Conservation (phyloP, 1,284 basidiomycete genomes). For the Microbotryomycetes sp. region DNA sequence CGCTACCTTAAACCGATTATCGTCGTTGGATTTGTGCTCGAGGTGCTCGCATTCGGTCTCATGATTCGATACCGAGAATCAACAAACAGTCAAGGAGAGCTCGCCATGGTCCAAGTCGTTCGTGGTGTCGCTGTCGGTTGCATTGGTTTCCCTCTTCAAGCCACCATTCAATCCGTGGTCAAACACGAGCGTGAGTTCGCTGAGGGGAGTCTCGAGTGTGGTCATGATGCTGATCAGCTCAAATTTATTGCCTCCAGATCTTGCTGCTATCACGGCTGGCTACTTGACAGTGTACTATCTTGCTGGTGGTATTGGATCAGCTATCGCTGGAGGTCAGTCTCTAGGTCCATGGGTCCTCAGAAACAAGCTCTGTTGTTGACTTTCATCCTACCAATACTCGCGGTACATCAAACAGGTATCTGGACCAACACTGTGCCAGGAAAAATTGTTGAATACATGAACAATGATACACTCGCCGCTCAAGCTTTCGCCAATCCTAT, state of each 20-base stretch:
- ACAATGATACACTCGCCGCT: constrained; percentile 34
- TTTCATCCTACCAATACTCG: background rate
- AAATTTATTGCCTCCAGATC: constrained; percentile 19
- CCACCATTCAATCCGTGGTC: constrained; percentile 40
- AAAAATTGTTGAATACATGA: constrained; percentile 37
- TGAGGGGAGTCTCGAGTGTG: too few species aligned
- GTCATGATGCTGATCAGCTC: background rate
- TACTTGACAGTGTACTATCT: constrained; percentile 43
- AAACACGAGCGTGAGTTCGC: constrained; percentile 39
- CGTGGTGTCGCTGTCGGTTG: constrained; percentile 39
- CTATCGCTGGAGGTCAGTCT: constrained; percentile 40
- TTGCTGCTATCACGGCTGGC: constrained; percentile 41
- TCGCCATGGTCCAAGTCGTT: constrained; percentile 40
- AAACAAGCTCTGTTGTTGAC: background rate
- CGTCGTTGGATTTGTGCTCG: constrained; percentile 38
- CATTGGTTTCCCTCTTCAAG: constrained; percentile 42
- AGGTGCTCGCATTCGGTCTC: constrained; percentile 38
- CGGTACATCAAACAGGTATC: constrained; percentile 23
- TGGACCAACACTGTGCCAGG: constrained; percentile 42
- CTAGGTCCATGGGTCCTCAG: background rate
- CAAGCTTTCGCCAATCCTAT: constrained; percentile 40
- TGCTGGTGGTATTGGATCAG: constrained; percentile 41
- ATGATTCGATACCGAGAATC: constrained; percentile 41
- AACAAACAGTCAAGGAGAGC: constrained; percentile 37
- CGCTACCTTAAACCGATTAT: constrained; percentile 41